These are phyloP conservation scores for Holtermanniella nyarrowii DNA, from an alignment of 768 basidiomycete genomes.

Conservation along the genomic window DNA sequence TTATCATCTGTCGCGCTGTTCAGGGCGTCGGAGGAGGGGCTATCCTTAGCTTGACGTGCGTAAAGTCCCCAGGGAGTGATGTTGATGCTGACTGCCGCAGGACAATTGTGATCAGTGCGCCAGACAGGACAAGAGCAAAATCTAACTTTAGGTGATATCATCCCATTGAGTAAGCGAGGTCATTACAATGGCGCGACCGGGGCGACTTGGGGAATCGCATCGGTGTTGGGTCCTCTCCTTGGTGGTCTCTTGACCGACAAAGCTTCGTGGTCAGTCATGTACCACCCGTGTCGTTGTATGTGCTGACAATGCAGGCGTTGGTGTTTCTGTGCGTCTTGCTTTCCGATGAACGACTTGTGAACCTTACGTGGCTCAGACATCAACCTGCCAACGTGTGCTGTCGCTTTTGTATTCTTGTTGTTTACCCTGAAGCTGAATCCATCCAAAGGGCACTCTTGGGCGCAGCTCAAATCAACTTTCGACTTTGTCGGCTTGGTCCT, in stretches of 20 bases:
- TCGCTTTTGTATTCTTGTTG: conserved; percentile 36
- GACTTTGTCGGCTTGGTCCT: conserved; percentile 43
- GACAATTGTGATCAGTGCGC: conserved; percentile 11
- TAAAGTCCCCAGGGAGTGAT: conserved; percentile 10
- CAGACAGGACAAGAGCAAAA: too few relatives aligned
- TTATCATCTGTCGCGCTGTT: conserved; percentile 24
- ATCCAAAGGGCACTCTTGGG: conserved; percentile 15
- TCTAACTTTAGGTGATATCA: conserved; percentile 60
- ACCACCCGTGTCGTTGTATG: background rate
- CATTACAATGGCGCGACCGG: conserved; percentile 55
- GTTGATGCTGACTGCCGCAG: background rate
- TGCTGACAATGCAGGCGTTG: conserved; percentile 11
- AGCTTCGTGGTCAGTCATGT: conserved; percentile 10
- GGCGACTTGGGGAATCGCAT: conserved; percentile 69
- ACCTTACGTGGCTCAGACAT: too few relatives aligned
- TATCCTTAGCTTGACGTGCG: conserved; percentile 27
- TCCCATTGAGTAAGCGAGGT: conserved; percentile 67
- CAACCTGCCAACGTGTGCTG: conserved; percentile 38
- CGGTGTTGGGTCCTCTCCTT: conserved; percentile 65
- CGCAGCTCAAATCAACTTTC: conserved; percentile 32
- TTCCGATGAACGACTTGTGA: background rate
- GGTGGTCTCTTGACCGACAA: conserved; percentile 48
- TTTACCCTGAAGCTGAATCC: conserved; percentile 42
- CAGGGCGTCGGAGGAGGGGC: conserved; percentile 35
- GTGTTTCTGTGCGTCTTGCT: conserved; percentile 26